Evolutionary conservation across 768 basidiomycete genomes (phyloP).

Genomic region (Mycena filopes): DNA sequence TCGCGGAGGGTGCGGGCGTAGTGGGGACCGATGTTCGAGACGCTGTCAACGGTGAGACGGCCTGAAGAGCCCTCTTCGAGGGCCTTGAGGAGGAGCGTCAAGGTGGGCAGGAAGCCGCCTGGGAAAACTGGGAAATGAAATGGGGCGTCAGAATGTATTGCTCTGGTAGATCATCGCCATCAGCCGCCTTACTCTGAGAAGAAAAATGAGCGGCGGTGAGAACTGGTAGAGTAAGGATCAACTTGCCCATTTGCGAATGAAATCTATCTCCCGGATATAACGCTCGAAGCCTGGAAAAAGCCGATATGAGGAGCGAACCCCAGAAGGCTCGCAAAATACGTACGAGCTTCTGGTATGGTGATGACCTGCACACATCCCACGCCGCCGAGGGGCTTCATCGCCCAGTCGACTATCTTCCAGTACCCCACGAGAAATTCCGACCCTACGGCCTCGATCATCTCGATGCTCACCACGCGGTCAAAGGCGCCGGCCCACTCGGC

Average conservation of each 20-base stretch:
- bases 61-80: constrained; percentile 62
- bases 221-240: background rate
- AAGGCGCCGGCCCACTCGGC: constrained; percentile 71
- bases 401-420: constrained; percentile 74
- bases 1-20: constrained; percentile 79
- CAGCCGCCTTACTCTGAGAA: constrained; percentile 16
- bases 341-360: constrained; percentile 78
- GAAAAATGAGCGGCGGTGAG: background rate
- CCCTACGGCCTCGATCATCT: constrained; percentile 84
- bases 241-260: constrained; percentile 82
- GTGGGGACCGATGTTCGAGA: constrained; percentile 66
- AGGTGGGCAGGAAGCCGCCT: constrained; percentile 74
- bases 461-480: constrained; percentile 77
- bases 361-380: constrained; percentile 81
- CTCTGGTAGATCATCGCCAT: background rate
- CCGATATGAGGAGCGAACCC: constrained; percentile 25
- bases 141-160: background rate
- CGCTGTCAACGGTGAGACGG: constrained; percentile 69
- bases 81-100: constrained; percentile 65
- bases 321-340: constrained; percentile 38
- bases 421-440: constrained; percentile 72
- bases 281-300: constrained; percentile 58
- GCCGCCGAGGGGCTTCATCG: constrained; percentile 65
- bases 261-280: constrained; percentile 71
- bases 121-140: constrained; percentile 63